These are phyloP conservation scores for Hirsutella minnesotensis DNA, from an alignment of 2,329 filamentous ascomycete genomes.

Conservation along the genomic window DNA sequence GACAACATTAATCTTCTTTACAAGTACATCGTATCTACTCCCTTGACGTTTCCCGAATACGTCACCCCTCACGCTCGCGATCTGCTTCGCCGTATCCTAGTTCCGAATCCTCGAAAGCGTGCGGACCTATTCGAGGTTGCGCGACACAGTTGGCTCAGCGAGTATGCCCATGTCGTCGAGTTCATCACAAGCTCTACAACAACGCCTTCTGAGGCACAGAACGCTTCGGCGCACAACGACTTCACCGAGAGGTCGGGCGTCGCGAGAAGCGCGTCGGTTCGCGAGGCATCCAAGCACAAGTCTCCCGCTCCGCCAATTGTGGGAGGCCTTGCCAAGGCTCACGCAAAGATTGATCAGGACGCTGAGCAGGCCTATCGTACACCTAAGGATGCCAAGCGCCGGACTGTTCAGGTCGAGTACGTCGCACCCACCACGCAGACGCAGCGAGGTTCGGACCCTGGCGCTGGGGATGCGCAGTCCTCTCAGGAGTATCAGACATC, in stretches of 20 bases:
- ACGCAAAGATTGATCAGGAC: constrained; percentile 61
- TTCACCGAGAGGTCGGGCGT: constrained; percentile 48
- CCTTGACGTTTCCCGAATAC: constrained; percentile 95
- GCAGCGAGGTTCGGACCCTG: constrained; percentile 45
- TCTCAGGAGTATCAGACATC: constrained; percentile 25
- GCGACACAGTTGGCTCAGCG: constrained; percentile 93
- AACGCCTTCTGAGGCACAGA: constrained; percentile 72
- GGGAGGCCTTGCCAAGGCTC: constrained; percentile 59
- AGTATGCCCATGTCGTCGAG: constrained; percentile 91
- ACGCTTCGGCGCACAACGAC: constrained; percentile 51
- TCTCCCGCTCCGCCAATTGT: constrained; percentile 33
- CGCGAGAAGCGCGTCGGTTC: constrained; percentile 81
- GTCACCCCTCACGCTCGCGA: constrained; percentile 94
- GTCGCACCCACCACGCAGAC: constrained; percentile 85
- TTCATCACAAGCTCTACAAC: constrained; percentile 96
- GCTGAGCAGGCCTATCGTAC: constrained; percentile 44
- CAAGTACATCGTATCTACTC: constrained; percentile 97
- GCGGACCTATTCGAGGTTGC: constrained; percentile 96
- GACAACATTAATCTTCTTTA: constrained; percentile 99
- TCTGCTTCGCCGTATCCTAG: constrained; percentile 80
- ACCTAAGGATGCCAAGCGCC: constrained; percentile 78
- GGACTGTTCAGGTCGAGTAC: constrained; percentile 96
- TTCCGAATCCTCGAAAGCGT: constrained; percentile 87
- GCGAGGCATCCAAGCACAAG: constrained; percentile 69
- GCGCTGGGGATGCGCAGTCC: constrained; percentile 12